phyloP scores from a whole-genome alignment of 2,329 filamentous ascomycete species.

The Helminthosporium solani region DNA sequence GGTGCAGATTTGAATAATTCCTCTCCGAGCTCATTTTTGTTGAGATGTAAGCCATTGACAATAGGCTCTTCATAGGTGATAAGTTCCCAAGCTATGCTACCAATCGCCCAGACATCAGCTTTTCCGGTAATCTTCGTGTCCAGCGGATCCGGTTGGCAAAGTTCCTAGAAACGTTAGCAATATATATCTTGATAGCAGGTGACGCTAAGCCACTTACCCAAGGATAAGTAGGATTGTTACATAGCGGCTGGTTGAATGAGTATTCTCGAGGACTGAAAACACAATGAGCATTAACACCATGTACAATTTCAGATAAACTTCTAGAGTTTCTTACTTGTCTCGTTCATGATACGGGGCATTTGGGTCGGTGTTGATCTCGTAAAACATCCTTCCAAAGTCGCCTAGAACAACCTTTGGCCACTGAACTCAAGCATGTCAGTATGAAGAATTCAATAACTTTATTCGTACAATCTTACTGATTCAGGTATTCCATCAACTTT shows the following conservation, averaged over 20 bases:
- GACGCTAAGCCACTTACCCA: background rate
- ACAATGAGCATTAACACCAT: too few relatives aligned
- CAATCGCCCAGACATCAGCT: background rate
- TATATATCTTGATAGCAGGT: too few relatives aligned
- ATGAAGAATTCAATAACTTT: background rate
- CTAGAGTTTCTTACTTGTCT: constrained; percentile 2
- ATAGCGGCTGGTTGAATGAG: background rate
- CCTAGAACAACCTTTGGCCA: constrained; percentile 1
- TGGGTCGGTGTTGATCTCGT: background rate
- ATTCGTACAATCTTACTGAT: background rate
- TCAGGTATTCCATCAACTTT: background rate
- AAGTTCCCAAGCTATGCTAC: background rate
- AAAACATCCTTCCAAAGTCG: constrained; percentile 7
- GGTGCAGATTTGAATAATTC: too few relatives aligned
- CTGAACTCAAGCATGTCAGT: background rate
- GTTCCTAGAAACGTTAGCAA: background rate
- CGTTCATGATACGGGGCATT: background rate
- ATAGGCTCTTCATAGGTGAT: too few relatives aligned
- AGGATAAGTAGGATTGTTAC: background rate
- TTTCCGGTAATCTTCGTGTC: background rate
- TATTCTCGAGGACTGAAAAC: background rate
- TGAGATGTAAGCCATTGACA: too few relatives aligned
- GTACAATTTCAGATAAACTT: too few relatives aligned
- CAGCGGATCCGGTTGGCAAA: background rate
- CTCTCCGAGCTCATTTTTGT: too few relatives aligned